Evolutionary conservation across 371 early-diverging fungal genomes (phyloP).

Genomic region (Syncephalis fuscata): DNA sequence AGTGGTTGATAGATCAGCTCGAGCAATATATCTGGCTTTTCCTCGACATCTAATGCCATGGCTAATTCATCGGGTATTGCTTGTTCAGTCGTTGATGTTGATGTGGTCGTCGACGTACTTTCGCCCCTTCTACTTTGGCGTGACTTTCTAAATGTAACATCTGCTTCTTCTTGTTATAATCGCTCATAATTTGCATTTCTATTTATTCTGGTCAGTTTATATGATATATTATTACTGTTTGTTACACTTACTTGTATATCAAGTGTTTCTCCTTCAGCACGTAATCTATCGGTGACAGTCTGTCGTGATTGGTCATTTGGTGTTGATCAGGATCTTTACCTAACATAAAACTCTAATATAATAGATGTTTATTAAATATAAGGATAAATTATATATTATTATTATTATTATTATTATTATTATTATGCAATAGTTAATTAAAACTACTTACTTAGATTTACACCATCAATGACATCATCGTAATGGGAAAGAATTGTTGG

Average conservation of each 20-base stretch:
- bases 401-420: conserved; percentile 1
- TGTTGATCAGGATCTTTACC: conserved; percentile 6
- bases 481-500: conserved; percentile 61
- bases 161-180: conserved; percentile 75
- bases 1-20: conserved; percentile 12
- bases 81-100: neutral
- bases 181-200: conserved; percentile 38
- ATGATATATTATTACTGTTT: conserved; percentile 6
- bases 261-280: too few species aligned
- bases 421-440: neutral
- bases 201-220: neutral
- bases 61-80: conserved; percentile 1
- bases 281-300: conserved; percentile 3
- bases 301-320: conserved; percentile 1
- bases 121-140: conserved; percentile 25
- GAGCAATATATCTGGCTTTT: neutral
- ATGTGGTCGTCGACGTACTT: conserved; percentile 7
- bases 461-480: conserved; percentile 47
- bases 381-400: too few species aligned
- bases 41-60: conserved; percentile 1
- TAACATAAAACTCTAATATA: conserved; percentile 2
- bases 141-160: conserved; percentile 58
- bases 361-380: conserved; percentile 17
- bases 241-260: conserved; percentile 1
- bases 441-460: conserved; percentile 17